Conservation (phyloP, 106 monocot genomes). For the Xerophyta viscosa region DNA sequence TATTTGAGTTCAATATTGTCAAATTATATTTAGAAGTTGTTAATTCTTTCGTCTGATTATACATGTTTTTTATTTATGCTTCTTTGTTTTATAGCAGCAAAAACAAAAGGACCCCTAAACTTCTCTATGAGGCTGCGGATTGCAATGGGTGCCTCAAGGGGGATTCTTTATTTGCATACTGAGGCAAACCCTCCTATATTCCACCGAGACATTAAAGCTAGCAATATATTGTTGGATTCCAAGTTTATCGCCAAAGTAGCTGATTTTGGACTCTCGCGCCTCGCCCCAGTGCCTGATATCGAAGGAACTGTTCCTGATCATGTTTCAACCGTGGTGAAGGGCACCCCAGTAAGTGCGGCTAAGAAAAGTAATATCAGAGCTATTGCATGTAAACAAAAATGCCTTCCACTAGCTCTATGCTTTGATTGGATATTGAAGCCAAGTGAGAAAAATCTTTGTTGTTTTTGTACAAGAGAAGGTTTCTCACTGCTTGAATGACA, state of each 20-base stretch:
- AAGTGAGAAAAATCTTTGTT: no score
- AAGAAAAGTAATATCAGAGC: no score
- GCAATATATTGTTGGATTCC: slow-evolving; percentile 86
- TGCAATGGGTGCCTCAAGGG: slow-evolving; percentile 67
- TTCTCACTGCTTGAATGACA: no score
- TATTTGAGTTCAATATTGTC: no score
- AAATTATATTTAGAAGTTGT: no score
- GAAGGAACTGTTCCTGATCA: slow-evolving; percentile 63
- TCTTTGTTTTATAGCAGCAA: slow-evolving; percentile 17
- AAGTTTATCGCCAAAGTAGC: slow-evolving; percentile 85
- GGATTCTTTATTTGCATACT: slow-evolving; percentile 73
- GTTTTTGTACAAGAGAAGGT: no score
- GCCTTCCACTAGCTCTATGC: no score
- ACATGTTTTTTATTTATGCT: not conserved
- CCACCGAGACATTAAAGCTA: slow-evolving; percentile 93
- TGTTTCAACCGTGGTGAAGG: slow-evolving; percentile 92
- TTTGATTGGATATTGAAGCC: no score
- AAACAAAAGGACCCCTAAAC: slow-evolving; percentile 32
- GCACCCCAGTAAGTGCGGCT: slow-evolving; percentile 70
- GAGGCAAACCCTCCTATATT: slow-evolving; percentile 96
- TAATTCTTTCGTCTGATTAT: no score
- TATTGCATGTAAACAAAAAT: no score
- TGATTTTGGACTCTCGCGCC: slow-evolving; percentile 97
- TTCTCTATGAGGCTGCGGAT: slow-evolving; percentile 65
- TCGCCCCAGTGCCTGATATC: slow-evolving; percentile 63